Base-by-base conservation (phyloP, 495 filamentous ascomycete genomes). In the Daldinia concentrica region DNA sequence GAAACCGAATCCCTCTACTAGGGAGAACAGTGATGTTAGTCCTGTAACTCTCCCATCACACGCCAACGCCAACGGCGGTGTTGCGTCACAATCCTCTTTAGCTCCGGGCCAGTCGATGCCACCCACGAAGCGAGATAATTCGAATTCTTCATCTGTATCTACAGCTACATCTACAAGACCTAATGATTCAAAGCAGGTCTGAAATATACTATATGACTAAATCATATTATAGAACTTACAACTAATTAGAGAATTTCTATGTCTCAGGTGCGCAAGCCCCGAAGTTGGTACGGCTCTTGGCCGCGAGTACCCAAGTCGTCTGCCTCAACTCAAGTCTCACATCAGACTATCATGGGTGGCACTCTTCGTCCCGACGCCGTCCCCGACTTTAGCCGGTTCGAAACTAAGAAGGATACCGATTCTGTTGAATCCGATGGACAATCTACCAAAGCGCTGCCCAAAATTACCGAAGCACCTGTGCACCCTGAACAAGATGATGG, bases 281-380 rank as follows among this genome's bases (percentile, higher is more conserved):
- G 81, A 36, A 86, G 86, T 55, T 94, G 87, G 88, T 88, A 88
- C 58, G 86, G 86, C 34, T 88, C 86, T n/a, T 89, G 90, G 90
- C 88, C 90, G 26, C 84, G 85, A 75, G 80, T 79, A 24, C 83
- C 85, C 39, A 94, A 94, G 78, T 90, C 91, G 27, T 82, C 85
- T 39, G 86, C 91, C 52, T 89, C 91, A 58, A 93, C 89, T 55
- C 86, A 92, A 79, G 86, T 93, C 77, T 91, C 90, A 62, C 89
- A 89, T 77, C 91, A 94, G 81, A 92, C 89, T 58, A 92, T 93
- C 36, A 85, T 90, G 61, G 90, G 86, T 69, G 81, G 80, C 60
- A 84, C 82, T 9, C 66, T 80, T 45, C 79, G 78, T 58, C 77
- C 82, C 2, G 76, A 63, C 15, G 68, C 73, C 7, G 62, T 78